These are phyloP conservation scores for Magnaporthiopsis incrustans DNA, from an alignment of 2,329 filamentous ascomycete species.

Conservation along the genomic window DNA sequence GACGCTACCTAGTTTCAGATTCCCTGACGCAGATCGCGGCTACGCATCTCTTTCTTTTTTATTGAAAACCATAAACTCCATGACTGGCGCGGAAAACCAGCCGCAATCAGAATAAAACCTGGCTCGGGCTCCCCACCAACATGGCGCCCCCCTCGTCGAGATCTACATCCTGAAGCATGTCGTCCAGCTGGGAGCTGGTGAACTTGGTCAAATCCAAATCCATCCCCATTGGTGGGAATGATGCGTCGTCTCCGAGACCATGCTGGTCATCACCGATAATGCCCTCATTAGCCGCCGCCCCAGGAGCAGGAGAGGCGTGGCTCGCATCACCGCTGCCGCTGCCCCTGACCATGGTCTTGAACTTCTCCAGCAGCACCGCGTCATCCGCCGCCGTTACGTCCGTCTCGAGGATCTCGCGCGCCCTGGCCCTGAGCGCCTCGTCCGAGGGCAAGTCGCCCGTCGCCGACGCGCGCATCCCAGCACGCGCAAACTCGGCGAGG, in stretches of 20 bases:
- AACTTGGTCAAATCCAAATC: constrained; percentile 18
- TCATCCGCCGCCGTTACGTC: constrained; percentile 47
- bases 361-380: constrained; percentile 40
- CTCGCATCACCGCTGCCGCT: background rate
- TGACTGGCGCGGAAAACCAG: background rate
- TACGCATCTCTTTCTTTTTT: background rate
- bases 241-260: background rate
- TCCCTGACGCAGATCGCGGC: no score
- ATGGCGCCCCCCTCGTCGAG: constrained; percentile 29
- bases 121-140: constrained; percentile 9
- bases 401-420: constrained; percentile 38
- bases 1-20: no score
- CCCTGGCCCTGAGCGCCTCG: constrained; percentile 36
- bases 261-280: background rate
- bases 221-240: constrained; percentile 24
- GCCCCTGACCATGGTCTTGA: constrained; percentile 36
- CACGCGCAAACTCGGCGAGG: constrained; percentile 39
- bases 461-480: constrained; percentile 18
- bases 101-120: background rate
- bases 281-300: background rate
- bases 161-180: constrained; percentile 34
- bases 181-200: constrained; percentile 30
- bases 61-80: background rate
- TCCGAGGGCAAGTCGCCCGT: constrained; percentile 39
- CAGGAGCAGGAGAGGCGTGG: background rate